Conservation (phyloP, 2,329 filamentous ascomycete genomes). For the Pseudogymnoascus sp. region DNA sequence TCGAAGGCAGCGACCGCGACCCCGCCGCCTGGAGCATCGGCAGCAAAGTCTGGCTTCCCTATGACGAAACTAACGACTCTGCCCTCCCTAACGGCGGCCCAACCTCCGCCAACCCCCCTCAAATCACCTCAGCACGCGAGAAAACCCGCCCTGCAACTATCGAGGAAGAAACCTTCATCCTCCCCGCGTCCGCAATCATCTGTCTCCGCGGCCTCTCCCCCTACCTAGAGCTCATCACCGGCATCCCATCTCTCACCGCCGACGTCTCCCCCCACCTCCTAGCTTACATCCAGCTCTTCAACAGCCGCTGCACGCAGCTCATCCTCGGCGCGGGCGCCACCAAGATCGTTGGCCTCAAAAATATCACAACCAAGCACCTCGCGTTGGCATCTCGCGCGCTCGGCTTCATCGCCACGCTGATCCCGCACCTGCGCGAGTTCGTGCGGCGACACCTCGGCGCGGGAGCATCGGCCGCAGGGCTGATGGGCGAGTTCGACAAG, state of each 20-base stretch:
- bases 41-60: slow-evolving; percentile 49
- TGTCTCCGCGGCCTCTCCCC: slow-evolving; percentile 74
- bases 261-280: slow-evolving; percentile 74
- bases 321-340: slow-evolving; percentile 93
- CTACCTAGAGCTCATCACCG: slow-evolving; percentile 73
- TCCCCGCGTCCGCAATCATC: slow-evolving; percentile 73
- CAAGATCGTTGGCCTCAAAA: slow-evolving; percentile 78
- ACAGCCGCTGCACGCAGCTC: slow-evolving; percentile 90
- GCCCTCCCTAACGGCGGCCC: slow-evolving; percentile 32
- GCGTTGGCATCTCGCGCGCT: slow-evolving; percentile 85
- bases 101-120: slow-evolving; percentile 13
- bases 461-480: slow-evolving; percentile 40
- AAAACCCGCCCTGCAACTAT: slow-evolving; percentile 66
- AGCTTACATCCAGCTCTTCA: slow-evolving; percentile 86
- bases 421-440: slow-evolving; percentile 87
- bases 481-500: slow-evolving; percentile 38
- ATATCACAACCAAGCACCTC: slow-evolving; percentile 93
- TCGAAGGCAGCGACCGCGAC: slow-evolving; percentile 64
- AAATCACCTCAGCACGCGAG: slow-evolving; percentile 38
- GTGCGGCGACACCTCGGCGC: slow-evolving; percentile 63
- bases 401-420: slow-evolving; percentile 75
- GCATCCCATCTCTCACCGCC: slow-evolving; percentile 80
- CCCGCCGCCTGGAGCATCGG: slow-evolving; percentile 56
- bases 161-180: slow-evolving; percentile 75
- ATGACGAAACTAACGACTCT: slow-evolving; percentile 20